Evolutionary conservation across 2,329 filamentous ascomycete species (phyloP).

Genomic region (Penicillium glabrum): DNA sequence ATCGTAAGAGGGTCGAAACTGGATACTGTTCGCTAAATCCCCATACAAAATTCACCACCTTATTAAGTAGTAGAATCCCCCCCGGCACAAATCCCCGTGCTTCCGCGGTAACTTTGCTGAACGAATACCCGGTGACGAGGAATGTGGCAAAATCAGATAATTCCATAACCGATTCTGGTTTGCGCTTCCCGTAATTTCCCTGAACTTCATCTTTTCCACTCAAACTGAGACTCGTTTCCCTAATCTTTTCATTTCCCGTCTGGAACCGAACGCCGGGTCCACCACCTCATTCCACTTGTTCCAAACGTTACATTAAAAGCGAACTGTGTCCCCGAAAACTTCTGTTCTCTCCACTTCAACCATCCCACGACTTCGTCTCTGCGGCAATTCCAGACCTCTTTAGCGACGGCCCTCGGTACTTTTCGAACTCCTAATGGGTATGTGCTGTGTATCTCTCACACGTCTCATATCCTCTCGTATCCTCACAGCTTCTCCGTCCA

Average conservation of each 20-base stretch:
- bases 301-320: neutral
- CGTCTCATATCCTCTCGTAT: neutral
- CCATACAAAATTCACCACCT: neutral
- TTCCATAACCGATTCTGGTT: conserved; percentile 2
- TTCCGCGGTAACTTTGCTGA: neutral
- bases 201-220: neutral
- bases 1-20: conserved; percentile 15
- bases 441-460: neutral
- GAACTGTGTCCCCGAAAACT: neutral
- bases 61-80: conserved; percentile 12
- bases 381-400: neutral
- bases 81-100: neutral
- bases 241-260: neutral
- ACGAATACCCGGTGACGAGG: neutral
- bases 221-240: neutral
- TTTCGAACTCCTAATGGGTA: conserved; percentile 1
- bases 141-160: conserved; percentile 24
- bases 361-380: neutral
- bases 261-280: conserved; percentile 2
- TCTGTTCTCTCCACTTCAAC: neutral
- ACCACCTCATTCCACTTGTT: neutral
- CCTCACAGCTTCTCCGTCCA: neutral
- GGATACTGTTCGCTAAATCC: conserved; percentile 4
- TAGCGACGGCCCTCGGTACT: neutral
- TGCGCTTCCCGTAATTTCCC: conserved; percentile 10